Conservation (phyloP, 371 early-diverging fungal species). For the Mucor indicus region DNA sequence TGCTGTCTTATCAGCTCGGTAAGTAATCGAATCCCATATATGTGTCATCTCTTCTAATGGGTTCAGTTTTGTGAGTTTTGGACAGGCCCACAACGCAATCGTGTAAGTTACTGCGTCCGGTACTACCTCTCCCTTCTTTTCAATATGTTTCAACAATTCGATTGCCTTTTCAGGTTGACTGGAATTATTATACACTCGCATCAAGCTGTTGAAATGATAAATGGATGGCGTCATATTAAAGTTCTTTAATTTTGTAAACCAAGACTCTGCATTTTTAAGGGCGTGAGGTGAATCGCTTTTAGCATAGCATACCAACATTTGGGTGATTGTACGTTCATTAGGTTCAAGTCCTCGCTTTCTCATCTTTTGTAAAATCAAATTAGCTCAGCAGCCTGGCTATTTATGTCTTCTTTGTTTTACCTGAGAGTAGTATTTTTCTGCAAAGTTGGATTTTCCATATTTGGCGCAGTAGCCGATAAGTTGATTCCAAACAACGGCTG, state of each 20-base stretch:
- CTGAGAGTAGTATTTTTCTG: conserved; percentile 16
- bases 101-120: conserved; percentile 28
- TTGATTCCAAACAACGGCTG: conserved; percentile 26
- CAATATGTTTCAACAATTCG: conserved; percentile 6
- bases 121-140: not conserved
- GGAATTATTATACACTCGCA: conserved; percentile 22
- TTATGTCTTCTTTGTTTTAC: conserved; percentile 6
- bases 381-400: not conserved
- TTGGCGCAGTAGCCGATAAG: conserved; percentile 20
- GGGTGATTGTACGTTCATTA: conserved; percentile 35
- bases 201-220: conserved; percentile 28
- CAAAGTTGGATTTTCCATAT: conserved; percentile 16
- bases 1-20: conserved; percentile 6
- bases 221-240: conserved; percentile 18
- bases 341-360: conserved; percentile 28
- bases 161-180: conserved; percentile 7
- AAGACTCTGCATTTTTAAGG: conserved; percentile 19
- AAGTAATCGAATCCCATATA: conserved; percentile 20
- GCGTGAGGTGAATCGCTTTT: conserved; percentile 27
- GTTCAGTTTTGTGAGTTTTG: not conserved
- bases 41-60: conserved; percentile 4
- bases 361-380: conserved; percentile 21
- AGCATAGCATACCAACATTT: conserved; percentile 17
- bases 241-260: conserved; percentile 18
- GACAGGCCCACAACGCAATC: conserved; percentile 17